Percentiles rank a stretch among this genome's conserved stretches.
phyloP scores from a whole-genome alignment of 495 filamentous ascomycete species.

The Pseudomonodictys pantanalensis region DNA sequence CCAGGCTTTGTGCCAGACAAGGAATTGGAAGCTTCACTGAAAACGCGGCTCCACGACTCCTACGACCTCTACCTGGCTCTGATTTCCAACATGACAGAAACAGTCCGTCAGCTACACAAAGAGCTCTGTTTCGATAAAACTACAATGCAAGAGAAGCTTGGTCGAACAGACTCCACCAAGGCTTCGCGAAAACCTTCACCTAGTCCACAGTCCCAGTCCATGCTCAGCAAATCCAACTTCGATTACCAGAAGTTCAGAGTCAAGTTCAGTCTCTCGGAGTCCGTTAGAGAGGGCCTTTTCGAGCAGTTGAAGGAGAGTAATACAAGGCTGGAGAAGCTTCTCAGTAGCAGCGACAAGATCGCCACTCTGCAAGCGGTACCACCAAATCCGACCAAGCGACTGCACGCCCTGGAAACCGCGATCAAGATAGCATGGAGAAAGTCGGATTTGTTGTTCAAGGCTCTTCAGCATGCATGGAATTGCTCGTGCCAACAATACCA shows the following conservation, averaged over 20 bases:
- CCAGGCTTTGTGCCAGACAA: constrained; percentile 1
- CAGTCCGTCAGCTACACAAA: constrained; percentile 5
- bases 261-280: constrained; percentile 17
- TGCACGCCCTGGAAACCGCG: constrained; percentile 3
- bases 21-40: neutral
- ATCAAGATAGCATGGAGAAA: constrained; percentile 4
- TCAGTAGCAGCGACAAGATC: constrained; percentile 37
- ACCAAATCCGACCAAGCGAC: neutral
- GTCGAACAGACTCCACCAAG: neutral
- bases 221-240: neutral
- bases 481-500: constrained; percentile 38
- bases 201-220: neutral
- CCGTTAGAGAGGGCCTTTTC: constrained; percentile 7
- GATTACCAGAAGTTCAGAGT: constrained; percentile 13
- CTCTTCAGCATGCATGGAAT: constrained; percentile 36
- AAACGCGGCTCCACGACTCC: constrained; percentile 21
- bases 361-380: constrained; percentile 16
- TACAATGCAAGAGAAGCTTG: constrained; percentile 12
- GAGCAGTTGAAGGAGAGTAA: constrained; percentile 37
- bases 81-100: constrained; percentile 25
- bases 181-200: neutral
- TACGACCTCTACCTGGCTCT: constrained; percentile 17
- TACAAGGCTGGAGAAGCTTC: constrained; percentile 39
- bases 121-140: constrained; percentile 15
- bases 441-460: constrained; percentile 37